Base-by-base conservation (phyloP, 176 grass and related monocot species). In the Thinopyrum elongatum region DNA sequence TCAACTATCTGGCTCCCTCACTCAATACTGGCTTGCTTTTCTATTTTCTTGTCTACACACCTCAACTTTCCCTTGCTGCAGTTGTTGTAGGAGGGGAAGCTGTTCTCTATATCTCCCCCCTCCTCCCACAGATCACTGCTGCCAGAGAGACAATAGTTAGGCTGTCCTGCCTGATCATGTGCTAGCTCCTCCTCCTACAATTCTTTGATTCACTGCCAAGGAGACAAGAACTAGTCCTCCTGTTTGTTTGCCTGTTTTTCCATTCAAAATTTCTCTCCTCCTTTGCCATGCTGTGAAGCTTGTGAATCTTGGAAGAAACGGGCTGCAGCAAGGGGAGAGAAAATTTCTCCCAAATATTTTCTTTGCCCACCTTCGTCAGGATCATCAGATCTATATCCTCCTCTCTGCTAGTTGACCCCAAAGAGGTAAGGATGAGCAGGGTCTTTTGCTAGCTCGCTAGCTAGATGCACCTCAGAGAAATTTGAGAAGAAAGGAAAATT, bases 31-130 rank as follows among this genome's bases (percentile, higher is more conserved):
- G n/a, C 19, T 51, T 81, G 28, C 82, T 64, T 90, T 91, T 85
- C 76, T 77, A 91, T 80, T 88, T 87, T 55, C 81, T 41, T 80
- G 77, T 41, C 63, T 64, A 55, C 77, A 81, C 72, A 75, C 49
- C 90, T 71, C 62, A 81, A 86, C 90, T 91, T 91, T 91, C 90
- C 86, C 86, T 88, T 85, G 81, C 86, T 71, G 90, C 51, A 71
- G 82, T 64, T 41, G 81, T 15, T 27, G 74, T 68, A 60, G 71
- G 67, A 78, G 72, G 33, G 38, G 79, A 11, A 83, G 66, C 80
- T 83, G 80, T n/a, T 83, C 36, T 74, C 76, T 79, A 23, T 77
- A 17, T 67, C 38, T 59, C 77, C 23, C 53, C 77, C 19, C 76
- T 66, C 71, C 55, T 13, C 38, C n/a, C 41, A 77, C 41, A 84